Conservation (phyloP, 176 grass and related monocot species). For the Oryza glumipatula region DNA sequence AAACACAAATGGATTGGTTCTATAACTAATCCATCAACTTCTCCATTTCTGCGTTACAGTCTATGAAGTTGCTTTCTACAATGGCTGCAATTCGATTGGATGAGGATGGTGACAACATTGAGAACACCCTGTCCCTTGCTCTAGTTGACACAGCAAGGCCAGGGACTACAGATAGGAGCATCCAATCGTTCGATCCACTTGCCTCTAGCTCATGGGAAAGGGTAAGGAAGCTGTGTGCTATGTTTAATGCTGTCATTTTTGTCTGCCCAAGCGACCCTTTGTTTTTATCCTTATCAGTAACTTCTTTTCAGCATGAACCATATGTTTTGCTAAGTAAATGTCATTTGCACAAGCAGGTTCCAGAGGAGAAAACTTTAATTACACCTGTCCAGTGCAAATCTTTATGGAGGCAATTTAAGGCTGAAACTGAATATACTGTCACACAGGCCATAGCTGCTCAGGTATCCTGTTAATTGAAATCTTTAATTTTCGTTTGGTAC, state of each 20-base stretch:
- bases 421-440: conserved; percentile 91
- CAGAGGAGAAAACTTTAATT: conserved; percentile 74
- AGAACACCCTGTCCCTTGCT: conserved; percentile 75
- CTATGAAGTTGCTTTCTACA: conserved; percentile 96
- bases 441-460: conserved; percentile 93
- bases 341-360: conserved; percentile 53
- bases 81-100: conserved; percentile 91
- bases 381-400: conserved; percentile 91
- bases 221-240: conserved; percentile 53
- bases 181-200: conserved; percentile 78
- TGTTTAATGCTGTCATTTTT: conserved; percentile 16
- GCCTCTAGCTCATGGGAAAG: conserved; percentile 95
- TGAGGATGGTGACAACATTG: conserved; percentile 82
- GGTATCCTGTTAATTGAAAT: conserved; percentile 47
- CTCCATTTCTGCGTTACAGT: conserved; percentile 53
- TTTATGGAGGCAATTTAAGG: conserved; percentile 93
- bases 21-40: background rate
- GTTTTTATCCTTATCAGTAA: conserved; percentile 27
- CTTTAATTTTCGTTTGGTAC: conserved; percentile 3
- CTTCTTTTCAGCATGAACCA: conserved; percentile 42
- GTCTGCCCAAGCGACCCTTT: conserved; percentile 24
- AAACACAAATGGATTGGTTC: conserved; percentile 20
- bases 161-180: conserved; percentile 68
- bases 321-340: conserved; percentile 42
- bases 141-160: conserved; percentile 58